These are phyloP conservation scores for Aspergillus sclerotialis DNA, from an alignment of 2,329 filamentous ascomycete species.

Conservation along the genomic window DNA sequence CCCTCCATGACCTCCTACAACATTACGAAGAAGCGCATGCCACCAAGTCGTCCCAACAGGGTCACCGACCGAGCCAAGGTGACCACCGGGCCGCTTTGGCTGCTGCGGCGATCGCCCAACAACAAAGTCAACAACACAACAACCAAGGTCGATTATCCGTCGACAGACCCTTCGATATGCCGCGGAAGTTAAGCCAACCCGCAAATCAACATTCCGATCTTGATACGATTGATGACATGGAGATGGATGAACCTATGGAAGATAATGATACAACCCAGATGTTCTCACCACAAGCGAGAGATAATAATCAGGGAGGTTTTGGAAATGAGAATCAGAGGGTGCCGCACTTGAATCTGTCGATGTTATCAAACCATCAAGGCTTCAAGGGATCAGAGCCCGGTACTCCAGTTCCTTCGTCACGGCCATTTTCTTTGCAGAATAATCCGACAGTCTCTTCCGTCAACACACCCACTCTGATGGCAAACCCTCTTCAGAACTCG, in stretches of 20 bases:
- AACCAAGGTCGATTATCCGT: constrained; percentile 28
- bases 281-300: constrained; percentile 58
- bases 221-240: constrained; percentile 89
- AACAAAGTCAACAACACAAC: constrained; percentile 42
- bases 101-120: constrained; percentile 41
- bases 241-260: constrained; percentile 79
- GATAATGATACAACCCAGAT: constrained; percentile 33
- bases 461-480: constrained; percentile 85
- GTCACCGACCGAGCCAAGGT: constrained; percentile 43
- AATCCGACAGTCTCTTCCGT: constrained; percentile 96
- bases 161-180: constrained; percentile 28
- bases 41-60: constrained; percentile 51
- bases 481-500: constrained; percentile 59
- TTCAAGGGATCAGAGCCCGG: constrained; percentile 79
- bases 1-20: constrained; percentile 87
- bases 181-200: constrained; percentile 28
- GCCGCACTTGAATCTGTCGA: constrained; percentile 73
- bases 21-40: constrained; percentile 96
- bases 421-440: constrained; percentile 69
- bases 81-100: constrained; percentile 47
- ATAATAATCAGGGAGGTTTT: constrained; percentile 58
- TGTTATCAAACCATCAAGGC: constrained; percentile 67
- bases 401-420: constrained; percentile 68
- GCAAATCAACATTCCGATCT: constrained; percentile 50
- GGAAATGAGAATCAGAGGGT: constrained; percentile 48